Conservation (phyloP, 108 stramenopile species). For the Cyclostephanos tholiformis region DNA sequence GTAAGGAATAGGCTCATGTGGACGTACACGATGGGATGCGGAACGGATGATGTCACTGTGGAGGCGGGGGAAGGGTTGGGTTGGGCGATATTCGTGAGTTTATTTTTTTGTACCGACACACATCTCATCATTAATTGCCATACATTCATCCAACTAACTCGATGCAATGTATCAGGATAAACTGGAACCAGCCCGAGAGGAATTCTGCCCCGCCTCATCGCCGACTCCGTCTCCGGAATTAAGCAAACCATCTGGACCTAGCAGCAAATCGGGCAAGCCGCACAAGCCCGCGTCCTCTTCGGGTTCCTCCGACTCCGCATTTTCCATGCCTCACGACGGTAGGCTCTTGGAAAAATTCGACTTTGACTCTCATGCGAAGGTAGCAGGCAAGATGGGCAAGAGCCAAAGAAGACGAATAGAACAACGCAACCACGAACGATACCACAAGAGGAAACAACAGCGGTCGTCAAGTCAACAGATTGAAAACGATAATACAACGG, state of each 20-base stretch:
- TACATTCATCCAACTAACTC: background rate
- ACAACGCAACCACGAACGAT: too few relatives aligned
- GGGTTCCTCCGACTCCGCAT: too few relatives aligned
- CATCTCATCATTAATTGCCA: background rate
- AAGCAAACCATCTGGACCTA: background rate
- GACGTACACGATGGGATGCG: conserved; percentile 50
- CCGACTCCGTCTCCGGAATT: background rate
- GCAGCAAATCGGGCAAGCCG: background rate
- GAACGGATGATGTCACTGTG: conserved; percentile 21
- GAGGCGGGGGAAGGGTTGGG: conserved; percentile 43
- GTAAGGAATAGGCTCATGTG: conserved; percentile 47
- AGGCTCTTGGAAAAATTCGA: too few relatives aligned
- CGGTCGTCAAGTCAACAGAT: background rate
- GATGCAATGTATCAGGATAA: conserved; percentile 11
- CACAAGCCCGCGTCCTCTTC: conserved; percentile 1
- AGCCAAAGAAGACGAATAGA: too few relatives aligned
- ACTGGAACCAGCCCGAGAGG: conserved; percentile 33
- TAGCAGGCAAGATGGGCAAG: too few relatives aligned
- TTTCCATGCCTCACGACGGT: too few relatives aligned
- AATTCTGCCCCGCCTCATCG: conserved; percentile 37
- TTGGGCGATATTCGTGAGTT: conserved; percentile 44
- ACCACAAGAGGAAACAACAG: too few relatives aligned
- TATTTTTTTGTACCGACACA: background rate
- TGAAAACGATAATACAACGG: background rate
- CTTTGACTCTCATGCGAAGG: too few relatives aligned